These are phyloP conservation scores for Babjeviella inositovora DNA, from an alignment of 805 yeast genomes.

Conservation along the genomic window DNA sequence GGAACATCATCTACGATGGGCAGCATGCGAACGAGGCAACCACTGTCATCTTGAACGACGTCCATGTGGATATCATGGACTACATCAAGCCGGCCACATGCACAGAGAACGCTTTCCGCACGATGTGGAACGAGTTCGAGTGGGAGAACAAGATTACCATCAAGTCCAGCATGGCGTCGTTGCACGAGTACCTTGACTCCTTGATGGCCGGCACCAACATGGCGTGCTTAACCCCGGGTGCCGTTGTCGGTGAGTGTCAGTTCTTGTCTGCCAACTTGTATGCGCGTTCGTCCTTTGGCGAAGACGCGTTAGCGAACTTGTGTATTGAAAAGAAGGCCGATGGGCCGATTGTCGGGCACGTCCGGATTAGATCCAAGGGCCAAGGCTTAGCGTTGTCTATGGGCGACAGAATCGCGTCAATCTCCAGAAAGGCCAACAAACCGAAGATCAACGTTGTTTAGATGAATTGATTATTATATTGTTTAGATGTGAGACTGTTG, in stretches of 20 bases:
- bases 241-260: slow-evolving; percentile 76
- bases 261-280: slow-evolving; percentile 91
- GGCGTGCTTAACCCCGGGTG: slow-evolving; percentile 87
- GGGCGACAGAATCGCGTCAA: slow-evolving; percentile 85
- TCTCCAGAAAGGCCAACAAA: slow-evolving; percentile 42
- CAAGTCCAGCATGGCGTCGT: slow-evolving; percentile 45
- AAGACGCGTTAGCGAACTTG: slow-evolving; percentile 91
- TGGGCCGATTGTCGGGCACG: slow-evolving; percentile 81
- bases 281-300: slow-evolving; percentile 88
- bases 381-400: slow-evolving; percentile 92
- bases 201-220: slow-evolving; percentile 77
- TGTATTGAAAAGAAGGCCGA: slow-evolving; percentile 72
- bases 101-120: slow-evolving; percentile 78
- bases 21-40: slow-evolving; percentile 82
- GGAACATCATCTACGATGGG: slow-evolving; percentile 93
- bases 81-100: slow-evolving; percentile 92
- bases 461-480: slow-evolving; percentile 1
- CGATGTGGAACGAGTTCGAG: slow-evolving; percentile 98
- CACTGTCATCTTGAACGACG: slow-evolving; percentile 84
- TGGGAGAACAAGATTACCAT: slow-evolving; percentile 98
- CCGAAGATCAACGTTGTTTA: slow-evolving; percentile 14
- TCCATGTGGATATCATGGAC: slow-evolving; percentile 93
- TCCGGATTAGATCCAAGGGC: slow-evolving; percentile 92
- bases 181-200: slow-evolving; percentile 66
- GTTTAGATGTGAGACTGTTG: too few relatives aligned